Evolutionary conservation across 148 eudicot species (phyloP), one percentile per base, ranked within the genome.

Genomic region (Nepenthes mirabilis): DNA sequence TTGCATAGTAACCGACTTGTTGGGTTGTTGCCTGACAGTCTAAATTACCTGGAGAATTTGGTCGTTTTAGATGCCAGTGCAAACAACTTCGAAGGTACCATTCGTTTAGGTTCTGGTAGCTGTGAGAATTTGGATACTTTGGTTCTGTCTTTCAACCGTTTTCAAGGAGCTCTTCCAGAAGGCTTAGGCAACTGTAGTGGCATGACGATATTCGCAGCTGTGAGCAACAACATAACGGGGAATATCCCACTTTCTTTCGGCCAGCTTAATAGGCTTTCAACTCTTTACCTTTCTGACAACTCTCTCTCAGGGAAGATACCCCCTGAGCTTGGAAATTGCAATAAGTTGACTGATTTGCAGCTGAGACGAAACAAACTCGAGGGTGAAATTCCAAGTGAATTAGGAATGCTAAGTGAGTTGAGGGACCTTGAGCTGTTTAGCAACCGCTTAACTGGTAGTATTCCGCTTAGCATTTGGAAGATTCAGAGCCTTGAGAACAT

Each of bases 211-310:
- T 61, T 89, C 56, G 58, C 86, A 60, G 83, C 73, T 11, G 73
- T 74, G n/a, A 37, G 36, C 52, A 83, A 85, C 66, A 66, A 76
- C 14, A 70, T 89, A 54, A 79, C 70, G 0, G 90, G 97, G 11
- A 52, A 47, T n/a, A 83, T 89, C 65, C 97, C 97, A 11, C 59
- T 82, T 55, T 81, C 85, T 55, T 56, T 89, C 0, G 97, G 94
- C 43, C 59, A 36, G 34, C 88, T 89, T 9, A 57, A 72, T 5
- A 34, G 68, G 36, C 66, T 89, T 45, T 57, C 64, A 36, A 2
- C 2, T 9, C 93, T 89, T 32, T 76, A 72, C 68, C 81, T 89
- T 36, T 49, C 69, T 59, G 64, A 65, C 14, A 90, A 90, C 63
- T 33, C 43, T 33, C 64, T 90, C 47, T 75, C 88, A 1, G 94